Evolutionary conservation across 768 basidiomycete species (phyloP).

Genomic region (Trametes cubensis): DNA sequence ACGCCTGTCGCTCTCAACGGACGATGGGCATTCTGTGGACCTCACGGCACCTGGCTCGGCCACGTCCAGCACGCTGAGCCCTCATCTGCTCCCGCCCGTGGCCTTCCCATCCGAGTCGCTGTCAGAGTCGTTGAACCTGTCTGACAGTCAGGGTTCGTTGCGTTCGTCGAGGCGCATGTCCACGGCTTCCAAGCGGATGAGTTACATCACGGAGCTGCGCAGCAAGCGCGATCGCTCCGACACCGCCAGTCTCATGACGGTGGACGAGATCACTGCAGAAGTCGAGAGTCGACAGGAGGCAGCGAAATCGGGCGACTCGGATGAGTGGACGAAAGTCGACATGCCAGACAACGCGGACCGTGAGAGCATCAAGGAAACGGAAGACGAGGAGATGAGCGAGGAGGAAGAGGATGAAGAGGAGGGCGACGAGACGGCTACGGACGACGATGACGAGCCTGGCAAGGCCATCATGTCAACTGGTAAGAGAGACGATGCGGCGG

Average conservation of each 20-base stretch:
- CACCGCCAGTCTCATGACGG: slow-evolving; percentile 89
- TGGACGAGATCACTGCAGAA: slow-evolving; percentile 97
- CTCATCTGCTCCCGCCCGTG: slow-evolving; percentile 76
- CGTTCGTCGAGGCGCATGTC: slow-evolving; percentile 47
- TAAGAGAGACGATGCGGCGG: slow-evolving; percentile 39
- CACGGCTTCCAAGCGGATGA: slow-evolving; percentile 62
- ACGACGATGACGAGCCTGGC: slow-evolving; percentile 53
- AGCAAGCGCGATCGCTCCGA: slow-evolving; percentile 85
- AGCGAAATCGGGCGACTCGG: slow-evolving; percentile 42
- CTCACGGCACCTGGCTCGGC: slow-evolving; percentile 51
- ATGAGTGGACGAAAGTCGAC: slow-evolving; percentile 79
- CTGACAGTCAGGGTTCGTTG: slow-evolving; percentile 34
- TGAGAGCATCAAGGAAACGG: slow-evolving; percentile 37
- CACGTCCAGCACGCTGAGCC: slow-evolving; percentile 39
- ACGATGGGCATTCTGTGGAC: slow-evolving; percentile 68
- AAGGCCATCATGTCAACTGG: slow-evolving; percentile 58
- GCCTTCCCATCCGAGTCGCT: slow-evolving; percentile 78
- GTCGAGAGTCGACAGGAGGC: slow-evolving; percentile 75
- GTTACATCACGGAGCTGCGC: slow-evolving; percentile 79
- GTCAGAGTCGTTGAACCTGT: slow-evolving; percentile 72
- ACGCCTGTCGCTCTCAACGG: slow-evolving; percentile 73
- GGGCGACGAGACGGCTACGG: slow-evolving; percentile 41
- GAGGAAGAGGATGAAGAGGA: slow-evolving; percentile 50
- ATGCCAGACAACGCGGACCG: slow-evolving; percentile 46
- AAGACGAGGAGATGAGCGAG: slow-evolving; percentile 49